Evolutionary conservation across 768 basidiomycete species (phyloP), one percentile per base, ranked within the genome.

Genomic region (Mrakia hoshinonis): DNA sequence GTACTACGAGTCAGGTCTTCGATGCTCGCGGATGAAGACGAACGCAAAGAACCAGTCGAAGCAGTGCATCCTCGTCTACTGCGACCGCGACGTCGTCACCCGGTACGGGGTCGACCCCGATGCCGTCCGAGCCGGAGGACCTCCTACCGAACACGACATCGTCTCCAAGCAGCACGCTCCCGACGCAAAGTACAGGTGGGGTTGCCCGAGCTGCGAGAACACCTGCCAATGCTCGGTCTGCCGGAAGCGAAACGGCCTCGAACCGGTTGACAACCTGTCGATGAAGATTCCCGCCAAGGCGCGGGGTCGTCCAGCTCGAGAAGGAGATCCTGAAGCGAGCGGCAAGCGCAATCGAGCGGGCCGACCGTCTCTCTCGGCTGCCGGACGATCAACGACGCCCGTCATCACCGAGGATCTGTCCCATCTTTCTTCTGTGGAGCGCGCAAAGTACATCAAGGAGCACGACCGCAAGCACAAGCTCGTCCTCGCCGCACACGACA

Each of bases 21-120:
- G 58, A 34, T 61, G 58, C 58, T 61, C 58, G 58, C 34, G 31
- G 34, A 61, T 36, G 31, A 61, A 61, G 58, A 31, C 36, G 22
- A 36, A 31, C 18, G 58, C 34, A 9, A 61, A 61, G 20, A 31
- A 15, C 15, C 31, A 61, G 58, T 61, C 20, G 18, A 61, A 61
- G 58, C 58, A 61, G 58, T 61, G 58, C 20, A 61, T 61, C 20
- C 58, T 61, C 31, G 58, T 61, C 22, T 61, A 61, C 36, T 61
- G 58, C n/a, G 58, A 61, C 36, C 58, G 58, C 31, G 58, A 61
- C 36, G 58, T 61, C 2, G 36, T 61, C 31, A 22, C 31, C 34
- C 31, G 58, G 26, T 61, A 61, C 36, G 58, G 58, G 18, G 58
- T 61, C 34, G 58, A 61, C 34, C 58, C 58, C 0, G 58, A 61